Base-by-base conservation (phyloP, 306 rosid species). In the Pyrus communis region DNA sequence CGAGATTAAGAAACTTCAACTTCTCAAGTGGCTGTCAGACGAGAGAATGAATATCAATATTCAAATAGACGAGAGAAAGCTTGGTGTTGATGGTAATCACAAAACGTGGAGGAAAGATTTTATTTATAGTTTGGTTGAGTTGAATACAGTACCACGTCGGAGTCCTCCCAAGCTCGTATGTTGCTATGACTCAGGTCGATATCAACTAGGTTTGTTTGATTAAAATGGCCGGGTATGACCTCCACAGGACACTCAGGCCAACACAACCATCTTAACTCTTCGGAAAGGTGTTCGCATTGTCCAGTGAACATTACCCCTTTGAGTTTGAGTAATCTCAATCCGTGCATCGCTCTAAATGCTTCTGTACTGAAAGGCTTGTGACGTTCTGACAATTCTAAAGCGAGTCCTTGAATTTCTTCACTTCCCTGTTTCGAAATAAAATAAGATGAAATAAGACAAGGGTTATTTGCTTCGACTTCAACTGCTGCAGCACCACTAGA, bases 241-340 rank as follows among this genome's bases (percentile, higher is more conserved):
- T 27, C 0, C 28, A 0, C 7, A 25, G 38, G 66, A 27, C 27
- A 61, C 10, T 0, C 66, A 2, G 17, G 7, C 66, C 9, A 61
- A 27, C 66, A 61, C 35, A 61, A 27, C 66, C 38, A 61, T 11
- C 38, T 61, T 61, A 61, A 61, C 66, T 14, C 5, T 43, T 22
- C 1, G 91, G 89, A 73, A 73, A 86, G 58, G 74, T 74, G 3
- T n/a, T 42, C 15, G 62, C 4, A 82, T 42, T 52, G 33, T 55
- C 88, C 87, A 4, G 0, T n/a, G 7, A 82, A 25, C 4, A 70
- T 14, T 5, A 80, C 86, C 25, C 17, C 5, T 11, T 73, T 40
- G 18, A 88, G 87, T 66, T n/a, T 79, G 43, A 88, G 78, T 17
- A 86, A 68, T 67, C 80, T 84, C 31, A 89, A 15, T 27, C 46